Evolutionary conservation across 1,284 basidiomycete species (phyloP).

Genomic region (Meira miltonrushii): DNA sequence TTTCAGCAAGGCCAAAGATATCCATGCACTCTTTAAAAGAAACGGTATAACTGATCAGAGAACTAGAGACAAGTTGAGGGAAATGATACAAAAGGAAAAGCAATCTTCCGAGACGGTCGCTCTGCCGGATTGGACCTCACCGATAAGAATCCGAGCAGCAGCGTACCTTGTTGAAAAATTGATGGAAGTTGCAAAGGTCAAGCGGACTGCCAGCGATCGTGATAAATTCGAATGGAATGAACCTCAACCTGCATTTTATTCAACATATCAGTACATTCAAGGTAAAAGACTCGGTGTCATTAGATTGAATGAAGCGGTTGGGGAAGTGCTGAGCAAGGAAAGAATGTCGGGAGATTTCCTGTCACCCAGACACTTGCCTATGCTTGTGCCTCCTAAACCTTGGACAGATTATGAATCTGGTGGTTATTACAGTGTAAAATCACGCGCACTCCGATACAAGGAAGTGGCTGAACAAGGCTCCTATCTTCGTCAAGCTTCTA

Average conservation of each 20-base stretch:
- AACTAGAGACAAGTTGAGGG: not conserved
- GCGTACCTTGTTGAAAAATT: conserved; percentile 76
- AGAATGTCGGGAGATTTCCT: conserved; percentile 65
- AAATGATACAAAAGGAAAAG: not conserved
- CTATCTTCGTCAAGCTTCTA: conserved; percentile 73
- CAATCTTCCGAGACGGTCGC: not conserved
- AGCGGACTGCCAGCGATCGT: conserved; percentile 56
- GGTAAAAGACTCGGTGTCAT: conserved; percentile 89
- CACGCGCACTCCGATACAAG: conserved; percentile 76
- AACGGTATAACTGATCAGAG: conserved; percentile 8
- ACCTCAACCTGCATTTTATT: conserved; percentile 83
- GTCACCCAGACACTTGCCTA: conserved; percentile 89
- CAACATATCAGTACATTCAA: conserved; percentile 86
- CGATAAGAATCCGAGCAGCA: conserved; percentile 69
- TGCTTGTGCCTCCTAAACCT: conserved; percentile 84
- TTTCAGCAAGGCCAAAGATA: conserved; percentile 26
- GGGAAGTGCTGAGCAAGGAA: conserved; percentile 73
- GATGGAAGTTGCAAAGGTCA: conserved; percentile 77
- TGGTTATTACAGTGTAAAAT: conserved; percentile 63
- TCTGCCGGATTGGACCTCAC: conserved; percentile 67
- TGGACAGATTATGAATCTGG: conserved; percentile 78
- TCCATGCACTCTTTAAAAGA: conserved; percentile 32
- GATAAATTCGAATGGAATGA: conserved; percentile 57
- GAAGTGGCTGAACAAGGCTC: conserved; percentile 79
- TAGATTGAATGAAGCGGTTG: conserved; percentile 75